phyloP scores from a whole-genome alignment of 1,139 yeast species.

The Candida freyschussii region DNA sequence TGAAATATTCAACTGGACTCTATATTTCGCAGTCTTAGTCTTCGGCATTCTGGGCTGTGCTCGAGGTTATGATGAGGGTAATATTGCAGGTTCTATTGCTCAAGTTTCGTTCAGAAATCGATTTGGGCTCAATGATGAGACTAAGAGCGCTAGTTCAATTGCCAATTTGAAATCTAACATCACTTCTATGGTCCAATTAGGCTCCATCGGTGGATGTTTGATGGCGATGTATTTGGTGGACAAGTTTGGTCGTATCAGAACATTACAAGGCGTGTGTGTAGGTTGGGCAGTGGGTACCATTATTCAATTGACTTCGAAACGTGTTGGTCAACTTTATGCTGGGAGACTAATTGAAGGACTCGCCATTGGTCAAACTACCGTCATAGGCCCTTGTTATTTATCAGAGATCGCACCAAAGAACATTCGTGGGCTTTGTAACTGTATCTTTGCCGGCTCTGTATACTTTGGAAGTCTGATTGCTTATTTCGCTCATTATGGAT shows the following conservation, averaged over 20 bases:
- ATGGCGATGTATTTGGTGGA: conserved; percentile 49
- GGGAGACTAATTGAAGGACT: conserved; percentile 54
- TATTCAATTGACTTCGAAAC: conserved; percentile 36
- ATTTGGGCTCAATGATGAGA: conserved; percentile 43
- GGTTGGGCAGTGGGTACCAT: conserved; percentile 32
- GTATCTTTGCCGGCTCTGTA: conserved; percentile 25
- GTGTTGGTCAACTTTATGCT: conserved; percentile 36
- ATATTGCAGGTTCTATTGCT: conserved; percentile 42
- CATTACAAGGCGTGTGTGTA: conserved; percentile 40
- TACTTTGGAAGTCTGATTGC: conserved; percentile 47
- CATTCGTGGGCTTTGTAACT: conserved; percentile 45
- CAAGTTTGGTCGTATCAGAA: conserved; percentile 49
- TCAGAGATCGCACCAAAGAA: conserved; percentile 51
- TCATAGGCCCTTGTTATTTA: conserved; percentile 54
- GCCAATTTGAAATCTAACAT: conserved; percentile 52
- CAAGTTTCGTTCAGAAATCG: conserved; percentile 39
- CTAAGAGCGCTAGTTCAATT: conserved; percentile 33
- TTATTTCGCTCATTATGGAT: conserved; percentile 42
- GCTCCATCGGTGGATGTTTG: conserved; percentile 53
- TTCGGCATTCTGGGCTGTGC: conserved; percentile 59
- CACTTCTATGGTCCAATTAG: conserved; percentile 59
- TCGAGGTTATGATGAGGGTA: conserved; percentile 60
- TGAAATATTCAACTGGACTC: conserved; percentile 44
- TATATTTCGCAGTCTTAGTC: conserved; percentile 44
- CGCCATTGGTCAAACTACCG: conserved; percentile 56